These are phyloP conservation scores for Mixia osmundae DNA, from an alignment of 1,284 basidiomycete species.

Conservation along the genomic window DNA sequence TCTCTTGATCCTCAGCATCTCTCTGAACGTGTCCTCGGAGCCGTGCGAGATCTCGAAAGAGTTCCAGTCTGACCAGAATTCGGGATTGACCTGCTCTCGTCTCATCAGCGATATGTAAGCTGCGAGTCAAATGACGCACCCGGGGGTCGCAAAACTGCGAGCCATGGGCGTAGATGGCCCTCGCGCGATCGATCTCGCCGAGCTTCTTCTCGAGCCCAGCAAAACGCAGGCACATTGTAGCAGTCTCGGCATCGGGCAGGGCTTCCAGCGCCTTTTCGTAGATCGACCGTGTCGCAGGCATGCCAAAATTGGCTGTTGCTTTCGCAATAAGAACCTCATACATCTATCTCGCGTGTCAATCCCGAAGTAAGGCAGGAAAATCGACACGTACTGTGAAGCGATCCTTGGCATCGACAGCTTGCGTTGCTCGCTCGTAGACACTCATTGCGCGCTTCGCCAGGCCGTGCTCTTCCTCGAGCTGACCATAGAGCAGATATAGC, in stretches of 20 bases:
- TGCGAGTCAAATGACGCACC: slow-evolving; percentile 21
- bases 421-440: slow-evolving; percentile 79
- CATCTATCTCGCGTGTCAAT: slow-evolving; percentile 35
- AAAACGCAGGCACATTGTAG: slow-evolving; percentile 93
- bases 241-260: slow-evolving; percentile 77
- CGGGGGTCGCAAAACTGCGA: slow-evolving; percentile 96
- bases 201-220: slow-evolving; percentile 90
- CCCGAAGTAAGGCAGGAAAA: slow-evolving; percentile 2
- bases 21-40: slow-evolving; percentile 93
- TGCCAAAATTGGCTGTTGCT: slow-evolving; percentile 79
- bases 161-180: slow-evolving; percentile 88
- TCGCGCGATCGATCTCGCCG: slow-evolving; percentile 91
- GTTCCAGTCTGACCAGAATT: slow-evolving; percentile 96
- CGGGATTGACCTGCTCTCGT: slow-evolving; percentile 31
- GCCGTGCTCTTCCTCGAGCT: slow-evolving; percentile 83
- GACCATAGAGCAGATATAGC: slow-evolving; percentile 82
- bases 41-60: slow-evolving; percentile 92
- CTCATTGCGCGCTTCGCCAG: slow-evolving; percentile 89
- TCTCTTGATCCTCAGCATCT: slow-evolving; percentile 93
- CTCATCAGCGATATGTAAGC: neutral
- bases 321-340: slow-evolving; percentile 95
- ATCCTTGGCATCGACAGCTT: slow-evolving; percentile 63
- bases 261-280: slow-evolving; percentile 91
- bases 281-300: slow-evolving; percentile 86
- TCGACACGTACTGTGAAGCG: slow-evolving; percentile 63